Evolutionary conservation across 306 rosid species (phyloP).

Genomic region (Inga leiocalycina): DNA sequence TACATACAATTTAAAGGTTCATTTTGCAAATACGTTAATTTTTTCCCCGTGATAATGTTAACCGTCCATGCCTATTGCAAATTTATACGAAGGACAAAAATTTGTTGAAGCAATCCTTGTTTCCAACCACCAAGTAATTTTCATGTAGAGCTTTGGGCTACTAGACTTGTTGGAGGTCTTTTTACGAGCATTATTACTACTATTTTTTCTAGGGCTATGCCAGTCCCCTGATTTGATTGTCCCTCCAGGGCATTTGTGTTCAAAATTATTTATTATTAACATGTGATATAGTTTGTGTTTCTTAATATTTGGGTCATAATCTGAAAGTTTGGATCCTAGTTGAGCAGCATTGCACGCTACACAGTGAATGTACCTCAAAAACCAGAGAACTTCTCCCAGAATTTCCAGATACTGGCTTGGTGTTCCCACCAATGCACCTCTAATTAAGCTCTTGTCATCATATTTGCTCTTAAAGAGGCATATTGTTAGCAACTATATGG

Average conservation of each 20-base stretch:
- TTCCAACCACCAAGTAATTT: conserved; percentile 30
- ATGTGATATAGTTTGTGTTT: not conserved
- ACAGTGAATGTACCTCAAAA: not conserved
- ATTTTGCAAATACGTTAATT: conserved; percentile 42
- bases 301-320: not conserved
- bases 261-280: conserved; percentile 37
- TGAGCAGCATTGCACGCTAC: not conserved
- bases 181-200: conserved; percentile 34
- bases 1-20: conserved; percentile 37
- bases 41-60: conserved; percentile 22
- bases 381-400: not conserved
- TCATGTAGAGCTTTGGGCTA: conserved; percentile 34
- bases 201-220: conserved; percentile 23
- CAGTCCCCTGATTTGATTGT: conserved; percentile 22
- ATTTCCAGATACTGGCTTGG: not conserved
- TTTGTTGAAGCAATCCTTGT: conserved; percentile 26
- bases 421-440: not conserved
- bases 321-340: not conserved
- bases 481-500: not conserved
- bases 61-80: conserved; percentile 41
- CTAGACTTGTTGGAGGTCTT: conserved; percentile 36
- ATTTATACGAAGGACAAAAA: conserved; percentile 36
- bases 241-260: not conserved
- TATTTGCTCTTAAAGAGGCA: not conserved
- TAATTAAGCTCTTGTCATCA: not conserved